phyloP scores from a whole-genome alignment of 148 eudicot species.

The Vaccinium vitisidaea region DNA sequence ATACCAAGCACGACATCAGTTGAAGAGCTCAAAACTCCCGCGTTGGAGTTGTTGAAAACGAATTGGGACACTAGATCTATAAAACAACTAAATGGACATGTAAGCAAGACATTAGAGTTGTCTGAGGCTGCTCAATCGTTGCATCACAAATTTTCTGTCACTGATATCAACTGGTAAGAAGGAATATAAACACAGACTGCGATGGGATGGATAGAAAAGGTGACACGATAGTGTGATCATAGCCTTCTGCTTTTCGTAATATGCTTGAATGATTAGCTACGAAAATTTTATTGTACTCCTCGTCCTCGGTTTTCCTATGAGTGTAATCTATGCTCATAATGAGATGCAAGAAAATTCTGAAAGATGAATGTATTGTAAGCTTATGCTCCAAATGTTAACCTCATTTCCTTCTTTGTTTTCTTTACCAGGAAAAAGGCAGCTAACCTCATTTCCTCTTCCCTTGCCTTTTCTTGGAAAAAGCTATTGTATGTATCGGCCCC shows the following conservation, averaged over 20 bases:
- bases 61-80: slow-evolving; percentile 9
- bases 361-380: neutral
- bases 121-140: neutral
- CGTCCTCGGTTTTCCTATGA: neutral
- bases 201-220: neutral
- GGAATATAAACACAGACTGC: neutral
- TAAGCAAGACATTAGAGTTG: neutral
- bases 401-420: neutral
- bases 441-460: neutral
- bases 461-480: neutral
- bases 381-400: neutral
- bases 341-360: neutral
- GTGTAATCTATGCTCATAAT: neutral
- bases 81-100: slow-evolving; percentile 14
- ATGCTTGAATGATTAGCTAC: neutral
- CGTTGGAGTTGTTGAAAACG: slow-evolving; percentile 16
- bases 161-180: neutral
- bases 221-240: neutral
- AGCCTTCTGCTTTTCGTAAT: neutral
- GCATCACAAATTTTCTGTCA: neutral
- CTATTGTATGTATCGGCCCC: neutral
- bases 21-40: slow-evolving; percentile 26
- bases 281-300: neutral
- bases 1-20: slow-evolving; percentile 14
- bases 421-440: neutral